Evolutionary conservation across 805 yeast species (phyloP), one percentile per base, ranked within the genome.

Genomic region (Vanderwaltozyma verrucispora): DNA sequence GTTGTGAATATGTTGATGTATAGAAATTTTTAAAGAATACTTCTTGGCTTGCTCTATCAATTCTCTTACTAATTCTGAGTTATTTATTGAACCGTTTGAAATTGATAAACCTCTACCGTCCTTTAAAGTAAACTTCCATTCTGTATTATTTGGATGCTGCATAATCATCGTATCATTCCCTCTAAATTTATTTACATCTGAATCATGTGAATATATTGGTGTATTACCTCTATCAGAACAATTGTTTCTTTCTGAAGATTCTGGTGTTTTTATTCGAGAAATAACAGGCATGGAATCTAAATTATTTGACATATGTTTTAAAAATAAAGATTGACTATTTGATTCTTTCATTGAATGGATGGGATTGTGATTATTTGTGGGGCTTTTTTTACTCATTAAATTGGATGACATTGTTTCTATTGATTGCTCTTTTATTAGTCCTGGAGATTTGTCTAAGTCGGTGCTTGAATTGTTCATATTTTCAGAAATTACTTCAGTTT

Each of bases 1-100:
- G 53, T 84, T 84, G 57, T 83, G 89, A 32, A 81, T 77, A 56
- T 84, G 95, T 55, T 86, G 95, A 59, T 86, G 94, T 16, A 86
- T 72, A 4, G 86, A 77, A 12, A 86, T 67, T 32, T 72, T 68
- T 30, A 81, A 61, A 15, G 72, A 68, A 46, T 73, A 68, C 34
- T 62, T 60, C 43, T 71, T 75, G 0, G 88, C 88, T 36, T 77
- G 68, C 26, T 72, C 71, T 7, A 82, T 67, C 9, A 82, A 56
- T 43, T 68, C 64, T 38, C 73, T 74, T 0, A 75, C 86, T 14
- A 72, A 51, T 26, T 71, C 77, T 39, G 74, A 71, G 16, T 68
- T 64, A 29, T 64, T 56, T 3, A 81, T 77, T 2, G 58, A 48
- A 2, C 86, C 87, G 21, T 64, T 58, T 0, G 71, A 59, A 2